phyloP scores from a whole-genome alignment of 2,329 filamentous ascomycete genomes.

The Daldinia sp. region DNA sequence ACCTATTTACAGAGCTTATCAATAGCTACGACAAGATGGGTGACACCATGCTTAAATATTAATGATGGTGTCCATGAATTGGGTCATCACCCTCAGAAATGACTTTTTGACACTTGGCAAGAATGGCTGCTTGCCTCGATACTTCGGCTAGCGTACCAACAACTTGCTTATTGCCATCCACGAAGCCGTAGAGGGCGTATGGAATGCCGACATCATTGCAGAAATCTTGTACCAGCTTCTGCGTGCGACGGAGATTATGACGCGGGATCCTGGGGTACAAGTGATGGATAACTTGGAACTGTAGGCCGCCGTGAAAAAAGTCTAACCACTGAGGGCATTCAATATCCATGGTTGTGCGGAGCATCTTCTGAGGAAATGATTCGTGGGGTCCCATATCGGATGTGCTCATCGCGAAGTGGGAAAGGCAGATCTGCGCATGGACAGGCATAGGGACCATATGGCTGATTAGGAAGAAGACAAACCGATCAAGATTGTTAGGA shows the following conservation, averaged over 20 bases:
- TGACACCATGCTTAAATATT: slow-evolving; percentile 18
- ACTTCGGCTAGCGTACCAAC: slow-evolving; percentile 80
- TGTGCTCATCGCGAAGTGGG: slow-evolving; percentile 94
- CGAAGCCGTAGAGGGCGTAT: slow-evolving; percentile 86
- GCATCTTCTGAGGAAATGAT: slow-evolving; percentile 89
- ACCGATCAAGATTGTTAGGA: slow-evolving; percentile 72
- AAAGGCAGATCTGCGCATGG: slow-evolving; percentile 89
- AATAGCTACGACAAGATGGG: slow-evolving; percentile 10
- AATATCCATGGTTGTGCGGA: slow-evolving; percentile 93
- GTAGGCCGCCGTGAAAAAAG: slow-evolving; percentile 86
- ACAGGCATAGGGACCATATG: slow-evolving; percentile 83
- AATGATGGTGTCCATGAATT: slow-evolving; percentile 45
- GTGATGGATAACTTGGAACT: slow-evolving; percentile 91
- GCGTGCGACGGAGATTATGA: slow-evolving; percentile 80
- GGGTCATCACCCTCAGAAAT: slow-evolving; percentile 46
- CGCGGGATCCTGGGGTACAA: slow-evolving; percentile 84
- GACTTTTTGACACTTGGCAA: slow-evolving; percentile 75
- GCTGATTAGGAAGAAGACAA: slow-evolving; percentile 80
- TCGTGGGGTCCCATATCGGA: slow-evolving; percentile 83
- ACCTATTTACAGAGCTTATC: slow-evolving; percentile 22
- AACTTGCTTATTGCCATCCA: slow-evolving; percentile 83
- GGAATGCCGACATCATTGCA: slow-evolving; percentile 84
- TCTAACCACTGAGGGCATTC: slow-evolving; percentile 89
- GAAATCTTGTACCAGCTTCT: slow-evolving; percentile 80
- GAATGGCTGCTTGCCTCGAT: slow-evolving; percentile 77